Evolutionary conservation across 768 basidiomycete genomes (phyloP), one percentile per base, ranked within the genome.

Genomic region (Rhizopogon vulgaris): DNA sequence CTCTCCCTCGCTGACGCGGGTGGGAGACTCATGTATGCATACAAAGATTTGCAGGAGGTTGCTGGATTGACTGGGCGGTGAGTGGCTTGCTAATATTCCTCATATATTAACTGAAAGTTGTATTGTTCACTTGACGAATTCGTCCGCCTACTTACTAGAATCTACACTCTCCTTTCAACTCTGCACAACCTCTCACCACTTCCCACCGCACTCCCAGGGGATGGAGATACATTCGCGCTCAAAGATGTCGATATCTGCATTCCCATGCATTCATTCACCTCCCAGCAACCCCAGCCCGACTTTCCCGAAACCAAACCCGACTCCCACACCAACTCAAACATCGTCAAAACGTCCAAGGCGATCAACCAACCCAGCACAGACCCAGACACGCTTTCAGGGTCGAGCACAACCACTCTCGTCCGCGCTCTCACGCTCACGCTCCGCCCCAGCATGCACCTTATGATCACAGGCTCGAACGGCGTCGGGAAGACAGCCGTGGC

Each of bases 1-100:
- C 77, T 97, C 30, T 94, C 94, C 2, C 80, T 98, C n/a, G 94
- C 95, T 1, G 95, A 98, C 60, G 95, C 94, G 0, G 95, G 95
- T 14, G 93, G 94, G 0, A 78, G 95, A 32, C 72, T 97, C 41
- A 97, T 98, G 94, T 94, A 93, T 63, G 92, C 92, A 0, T 93
- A 94, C 65, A 98, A 96, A 64, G 95, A 97, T 60, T 73, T 97
- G 6, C 82, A 96, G 22, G 92, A 95, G 65, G 80, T 97, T n/a
- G 92, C 93, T 4, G 95, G 95, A 9, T 82, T 94, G 52, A 96
- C 95, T 2, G 86, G 85, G 27, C 64, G 65, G 65, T 65, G 50
- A 27, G 58, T 39, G 46, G 8, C 15, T 3, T 25, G 17, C 9
- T 18, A 4, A 1, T 12, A 34, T 34, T 34, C 32, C 32, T 34